Percentiles rank a stretch among this genome's conserved stretches.
Evolutionary conservation across 345 rosid genomes (phyloP).

Genomic region (Citrus sp.): DNA sequence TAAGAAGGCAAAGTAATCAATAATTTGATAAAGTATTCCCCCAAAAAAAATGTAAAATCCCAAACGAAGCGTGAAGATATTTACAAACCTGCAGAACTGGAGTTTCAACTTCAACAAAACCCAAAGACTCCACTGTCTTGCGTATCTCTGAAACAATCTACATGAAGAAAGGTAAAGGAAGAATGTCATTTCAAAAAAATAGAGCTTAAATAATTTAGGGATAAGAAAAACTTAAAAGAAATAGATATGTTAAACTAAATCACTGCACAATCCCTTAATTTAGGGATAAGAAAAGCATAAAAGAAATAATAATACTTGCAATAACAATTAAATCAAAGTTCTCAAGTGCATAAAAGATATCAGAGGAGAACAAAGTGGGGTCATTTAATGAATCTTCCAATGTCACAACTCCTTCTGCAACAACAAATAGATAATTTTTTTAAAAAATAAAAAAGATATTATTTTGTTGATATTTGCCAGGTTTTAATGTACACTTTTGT

Average conservation of each 20-base stretch:
- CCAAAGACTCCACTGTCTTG: slow-evolving; percentile 71
- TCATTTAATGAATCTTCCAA: no score
- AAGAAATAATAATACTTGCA: no score
- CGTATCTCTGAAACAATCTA: slow-evolving; percentile 87
- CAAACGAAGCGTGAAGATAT: slow-evolving; percentile 15
- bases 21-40: not conserved
- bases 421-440: no score
- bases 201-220: not conserved
- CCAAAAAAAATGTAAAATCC: slow-evolving; percentile 4
- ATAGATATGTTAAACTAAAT: not conserved
- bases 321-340: not conserved
- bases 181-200: not conserved
- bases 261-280: not conserved
- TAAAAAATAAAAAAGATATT: no score
- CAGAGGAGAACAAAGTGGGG: no score
- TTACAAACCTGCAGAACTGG: slow-evolving; percentile 90
- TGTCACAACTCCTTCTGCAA: no score
- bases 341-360: not conserved
- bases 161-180: slow-evolving; percentile 15
- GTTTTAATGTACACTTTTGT: not conserved
- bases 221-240: not conserved
- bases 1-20: not conserved
- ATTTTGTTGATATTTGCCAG: not conserved
- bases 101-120: slow-evolving; percentile 93
- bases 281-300: no score